These are phyloP conservation scores for Phaeosphaeria sp. DNA, from an alignment of 2,329 filamentous ascomycete species.

Conservation along the genomic window DNA sequence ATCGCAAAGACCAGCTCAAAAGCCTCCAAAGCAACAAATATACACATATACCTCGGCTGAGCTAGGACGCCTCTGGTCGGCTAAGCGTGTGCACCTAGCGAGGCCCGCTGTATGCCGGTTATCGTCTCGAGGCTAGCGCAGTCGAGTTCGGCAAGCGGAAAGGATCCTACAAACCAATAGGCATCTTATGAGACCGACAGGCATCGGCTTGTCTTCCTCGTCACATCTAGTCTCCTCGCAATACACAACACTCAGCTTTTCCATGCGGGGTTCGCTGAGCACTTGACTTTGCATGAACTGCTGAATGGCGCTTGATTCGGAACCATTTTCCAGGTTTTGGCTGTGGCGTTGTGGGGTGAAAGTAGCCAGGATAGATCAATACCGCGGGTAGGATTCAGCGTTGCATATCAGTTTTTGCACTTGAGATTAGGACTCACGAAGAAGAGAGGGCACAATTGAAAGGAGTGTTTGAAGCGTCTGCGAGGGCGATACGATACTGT, in stretches of 20 bases:
- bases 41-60: background rate
- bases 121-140: background rate
- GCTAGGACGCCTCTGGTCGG: too few relatives aligned
- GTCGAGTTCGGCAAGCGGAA: background rate
- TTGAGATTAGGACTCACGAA: too few relatives aligned
- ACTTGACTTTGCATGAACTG: background rate
- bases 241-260: background rate
- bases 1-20: too few relatives aligned
- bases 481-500: too few relatives aligned
- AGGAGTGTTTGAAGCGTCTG: too few relatives aligned
- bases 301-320: background rate
- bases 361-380: background rate
- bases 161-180: background rate
- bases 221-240: background rate
- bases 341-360: background rate
- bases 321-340: background rate
- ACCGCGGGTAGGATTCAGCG: background rate
- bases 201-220: too few relatives aligned
- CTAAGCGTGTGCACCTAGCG: background rate
- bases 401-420: background rate
- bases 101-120: background rate
- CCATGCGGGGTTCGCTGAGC: background rate
- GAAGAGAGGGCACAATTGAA: too few relatives aligned
- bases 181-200: background rate
- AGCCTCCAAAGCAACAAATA: too few relatives aligned